These are phyloP conservation scores for Candida palmyrensis DNA, from an alignment of 805 yeast genomes.

Conservation along the genomic window DNA sequence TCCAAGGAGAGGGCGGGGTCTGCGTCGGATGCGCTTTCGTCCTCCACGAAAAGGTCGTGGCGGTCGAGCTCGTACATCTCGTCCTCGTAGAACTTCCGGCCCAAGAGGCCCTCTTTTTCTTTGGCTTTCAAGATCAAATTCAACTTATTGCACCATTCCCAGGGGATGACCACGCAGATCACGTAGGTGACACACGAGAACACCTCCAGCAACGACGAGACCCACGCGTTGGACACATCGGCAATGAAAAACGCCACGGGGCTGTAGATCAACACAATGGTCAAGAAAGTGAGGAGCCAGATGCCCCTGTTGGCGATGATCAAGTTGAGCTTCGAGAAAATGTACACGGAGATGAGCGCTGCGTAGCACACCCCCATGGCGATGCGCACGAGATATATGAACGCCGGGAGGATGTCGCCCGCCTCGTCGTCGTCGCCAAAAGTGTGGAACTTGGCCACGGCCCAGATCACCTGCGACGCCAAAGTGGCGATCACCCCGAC, in stretches of 20 bases:
- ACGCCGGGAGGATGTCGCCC: constrained; percentile 62
- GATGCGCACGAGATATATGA: constrained; percentile 67
- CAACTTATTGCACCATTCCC: constrained; percentile 82
- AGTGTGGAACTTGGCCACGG: constrained; percentile 49
- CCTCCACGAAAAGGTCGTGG: constrained; percentile 33
- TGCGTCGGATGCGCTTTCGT: constrained; percentile 17
- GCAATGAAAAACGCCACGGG: constrained; percentile 71
- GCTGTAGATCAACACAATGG: constrained; percentile 50
- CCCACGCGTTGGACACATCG: constrained; percentile 72
- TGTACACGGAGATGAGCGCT: constrained; percentile 53
- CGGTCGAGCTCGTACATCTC: constrained; percentile 43
- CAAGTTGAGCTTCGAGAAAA: constrained; percentile 46
- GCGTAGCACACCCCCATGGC: constrained; percentile 68
- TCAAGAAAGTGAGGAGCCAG: constrained; percentile 51
- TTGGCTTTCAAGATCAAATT: constrained; percentile 50
- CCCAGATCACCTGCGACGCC: constrained; percentile 64
- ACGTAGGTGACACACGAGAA: constrained; percentile 71
- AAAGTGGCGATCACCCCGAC: constrained; percentile 52
- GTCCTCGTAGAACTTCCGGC: constrained; percentile 71
- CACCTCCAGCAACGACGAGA: constrained; percentile 66
- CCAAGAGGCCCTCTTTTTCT: constrained; percentile 69
- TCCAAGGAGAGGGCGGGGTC: constrained; percentile 2
- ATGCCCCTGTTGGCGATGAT: constrained; percentile 45
- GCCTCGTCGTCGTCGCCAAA: constrained; percentile 36
- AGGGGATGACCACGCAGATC: constrained; percentile 65